A percentile compares a stretch with the other conserved stretches of the same genome.
Evolutionary conservation across 1,139 yeast species (phyloP).

Genomic region (Yamadazyma pseudoaaseri): DNA sequence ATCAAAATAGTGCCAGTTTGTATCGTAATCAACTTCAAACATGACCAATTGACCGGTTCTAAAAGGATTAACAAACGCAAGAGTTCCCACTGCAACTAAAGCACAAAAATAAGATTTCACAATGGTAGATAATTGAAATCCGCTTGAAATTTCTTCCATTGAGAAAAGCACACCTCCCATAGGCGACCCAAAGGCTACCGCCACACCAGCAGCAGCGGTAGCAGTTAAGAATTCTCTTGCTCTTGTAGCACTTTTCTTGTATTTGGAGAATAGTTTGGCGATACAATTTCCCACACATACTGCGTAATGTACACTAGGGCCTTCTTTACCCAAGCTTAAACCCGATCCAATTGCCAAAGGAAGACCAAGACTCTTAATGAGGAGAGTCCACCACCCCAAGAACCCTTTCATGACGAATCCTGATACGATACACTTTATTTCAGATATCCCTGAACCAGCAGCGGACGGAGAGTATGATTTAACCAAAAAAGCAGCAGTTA

Average conservation of each 20-base stretch:
- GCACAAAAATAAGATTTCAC: conserved; percentile 95
- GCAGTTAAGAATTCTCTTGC: conserved; percentile 59
- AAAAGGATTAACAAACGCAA: conserved; percentile 81
- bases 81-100: conserved; percentile 77
- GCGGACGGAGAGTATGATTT: conserved; percentile 80
- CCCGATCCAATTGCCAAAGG: conserved; percentile 89
- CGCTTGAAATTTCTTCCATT: conserved; percentile 72
- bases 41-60: conserved; percentile 91
- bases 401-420: conserved; percentile 86
- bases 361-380: conserved; percentile 74
- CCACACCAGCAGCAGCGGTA: conserved; percentile 68
- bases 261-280: conserved; percentile 50
- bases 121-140: conserved; percentile 73
- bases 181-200: conserved; percentile 73
- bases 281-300: conserved; percentile 75
- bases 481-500: conserved; percentile 67
- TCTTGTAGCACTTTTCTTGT: conserved; percentile 47
- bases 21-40: conserved; percentile 84
- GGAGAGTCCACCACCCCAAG: conserved; percentile 68
- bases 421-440: conserved; percentile 90
- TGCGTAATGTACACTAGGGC: conserved; percentile 85
- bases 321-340: conserved; percentile 78
- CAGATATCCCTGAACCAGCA: conserved; percentile 96
- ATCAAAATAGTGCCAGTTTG: conserved; percentile 85
- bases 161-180: conserved; percentile 72